Base-by-base conservation (phyloP, 106 monocot species). In the Narthecium ossifragum region DNA sequence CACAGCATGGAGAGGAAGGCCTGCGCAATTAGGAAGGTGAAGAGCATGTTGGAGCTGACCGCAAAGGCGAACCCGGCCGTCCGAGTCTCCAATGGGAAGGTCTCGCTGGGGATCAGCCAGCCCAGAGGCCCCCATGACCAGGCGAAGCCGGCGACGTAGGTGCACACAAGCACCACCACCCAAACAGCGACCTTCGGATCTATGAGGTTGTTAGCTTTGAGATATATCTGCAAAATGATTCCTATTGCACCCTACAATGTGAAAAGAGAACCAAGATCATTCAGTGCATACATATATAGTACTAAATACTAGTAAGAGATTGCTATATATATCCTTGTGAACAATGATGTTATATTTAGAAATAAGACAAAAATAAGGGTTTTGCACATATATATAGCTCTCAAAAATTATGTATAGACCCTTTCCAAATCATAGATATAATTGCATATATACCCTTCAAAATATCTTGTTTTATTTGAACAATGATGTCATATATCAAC, bases 121-220 rank as follows among this genome's bases (percentile, higher is more conserved):
- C 71, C 71, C 25, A 77, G 70, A 2, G 77, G 77, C 11, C 77
- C 70, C 77, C 77, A 77, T 8, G 77, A 77, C 77, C 77, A 77
- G 0, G 71, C 77, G 36, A 70, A 77, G 26, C 66, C 66, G 2
- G 45, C 21, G 15, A 77, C 71, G 43, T 66, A 77, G 8, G 32
- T 0, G 47, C 77, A 77, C 14, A 77, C 66, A 0, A 71, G 46
- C 22, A 77, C 23, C 40, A 77, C 77, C 53, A 77, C 47, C 24
- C 8, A 5, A 11, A 30, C 4, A 15, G 62, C 46, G 2, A 17
- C 2, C 4, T 31, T n/a, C 24, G 29, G 3, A 6, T 48, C 31
- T 18, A 48, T 2, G 43, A 1, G 12, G 23, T 46, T 27, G 21
- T n/a, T 18, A 7, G 31, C 25, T 25, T 36, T 50, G 7, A 33